Evolutionary conservation across 768 basidiomycete species (phyloP), one percentile per base, ranked within the genome.

Genomic region (Leucocoprinus leucothites): DNA sequence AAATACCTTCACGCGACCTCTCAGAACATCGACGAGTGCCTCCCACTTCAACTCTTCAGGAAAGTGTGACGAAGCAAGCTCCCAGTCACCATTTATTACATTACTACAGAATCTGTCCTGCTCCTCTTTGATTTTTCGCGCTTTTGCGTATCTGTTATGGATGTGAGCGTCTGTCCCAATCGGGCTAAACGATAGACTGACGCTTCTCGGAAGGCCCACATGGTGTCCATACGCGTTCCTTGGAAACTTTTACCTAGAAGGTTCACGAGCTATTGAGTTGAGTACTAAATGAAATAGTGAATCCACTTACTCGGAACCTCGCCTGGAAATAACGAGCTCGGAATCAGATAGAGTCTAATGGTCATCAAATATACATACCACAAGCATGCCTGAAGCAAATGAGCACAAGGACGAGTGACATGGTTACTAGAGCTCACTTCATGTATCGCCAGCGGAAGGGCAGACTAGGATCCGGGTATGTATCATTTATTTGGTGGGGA

Each of bases 1-100:
- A 35, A 9, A 24, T 18, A 86, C 87, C 74, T 88, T 92, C 45
- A 90, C 88, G 52, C 81, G 78, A 13, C 91, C 91, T 60, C 91
- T 74, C 6, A 93, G 67, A 1, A 91, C 87, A 63, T 91, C 89
- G 0, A 88, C 85, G 19, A 91, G 70, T 1, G 87, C 80, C 63
- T 91, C 89, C 89, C 87, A 90, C 63, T 89, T 81, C 14, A 91
- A 72, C 44, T 81, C 80, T 44, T 89, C 79, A 0, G 89, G 89
- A 65, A 87, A 88, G n/a, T 36, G 47, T 21, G 31, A 22, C 25
- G 77, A 79, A 49, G 73, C 79, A 40, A 84, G 68, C 7, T 70
- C 73, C 80, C 79, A 81, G n/a, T 78, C 65, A 2, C 53, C 53
- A 21, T 42, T 52, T 9, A 76, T 57, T 3, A 77, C 84, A 41